Evolutionary conservation across 2,329 filamentous ascomycete genomes (phyloP).

Genomic region (Aspergillus ochraceoroseus): DNA sequence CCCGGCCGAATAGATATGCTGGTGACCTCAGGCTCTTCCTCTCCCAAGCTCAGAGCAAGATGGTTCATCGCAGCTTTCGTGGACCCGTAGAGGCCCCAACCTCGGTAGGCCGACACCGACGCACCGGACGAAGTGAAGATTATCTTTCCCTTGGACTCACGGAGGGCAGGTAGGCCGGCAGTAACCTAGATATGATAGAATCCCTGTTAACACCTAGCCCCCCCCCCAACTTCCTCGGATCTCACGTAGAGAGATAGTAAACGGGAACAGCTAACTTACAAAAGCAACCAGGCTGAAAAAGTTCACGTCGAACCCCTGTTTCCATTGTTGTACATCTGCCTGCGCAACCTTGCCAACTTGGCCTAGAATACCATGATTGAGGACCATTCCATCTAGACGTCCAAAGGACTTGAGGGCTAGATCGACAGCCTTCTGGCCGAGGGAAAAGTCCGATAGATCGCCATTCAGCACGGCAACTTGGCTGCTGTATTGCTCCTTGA

Average conservation of each 20-base stretch:
- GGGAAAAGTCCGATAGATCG: slow-evolving; percentile 52
- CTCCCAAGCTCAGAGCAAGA: slow-evolving; percentile 27
- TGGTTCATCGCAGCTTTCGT: slow-evolving; percentile 39
- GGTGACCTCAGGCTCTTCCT: slow-evolving; percentile 27
- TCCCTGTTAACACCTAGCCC: background rate
- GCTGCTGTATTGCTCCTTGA: slow-evolving; percentile 51
- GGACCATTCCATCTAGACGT: slow-evolving; percentile 70
- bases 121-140: slow-evolving; percentile 38
- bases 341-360: slow-evolving; percentile 68
- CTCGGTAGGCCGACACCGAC: slow-evolving; percentile 29
- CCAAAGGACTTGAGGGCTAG: slow-evolving; percentile 64
- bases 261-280: slow-evolving; percentile 48
- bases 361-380: slow-evolving; percentile 82
- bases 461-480: slow-evolving; percentile 55
- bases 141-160: slow-evolving; percentile 34
- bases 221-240: too few species aligned
- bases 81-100: slow-evolving; percentile 37
- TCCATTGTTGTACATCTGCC: slow-evolving; percentile 68
- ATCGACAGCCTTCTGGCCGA: slow-evolving; percentile 59
- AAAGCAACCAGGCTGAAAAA: slow-evolving; percentile 77
- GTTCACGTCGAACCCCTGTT: slow-evolving; percentile 71
- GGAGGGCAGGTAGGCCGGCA: slow-evolving; percentile 32
- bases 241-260: too few species aligned
- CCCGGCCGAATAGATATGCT: slow-evolving; percentile 32
- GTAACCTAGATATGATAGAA: slow-evolving; percentile 21